phyloP scores from a whole-genome alignment of 805 yeast genomes.

The Candida maris region DNA sequence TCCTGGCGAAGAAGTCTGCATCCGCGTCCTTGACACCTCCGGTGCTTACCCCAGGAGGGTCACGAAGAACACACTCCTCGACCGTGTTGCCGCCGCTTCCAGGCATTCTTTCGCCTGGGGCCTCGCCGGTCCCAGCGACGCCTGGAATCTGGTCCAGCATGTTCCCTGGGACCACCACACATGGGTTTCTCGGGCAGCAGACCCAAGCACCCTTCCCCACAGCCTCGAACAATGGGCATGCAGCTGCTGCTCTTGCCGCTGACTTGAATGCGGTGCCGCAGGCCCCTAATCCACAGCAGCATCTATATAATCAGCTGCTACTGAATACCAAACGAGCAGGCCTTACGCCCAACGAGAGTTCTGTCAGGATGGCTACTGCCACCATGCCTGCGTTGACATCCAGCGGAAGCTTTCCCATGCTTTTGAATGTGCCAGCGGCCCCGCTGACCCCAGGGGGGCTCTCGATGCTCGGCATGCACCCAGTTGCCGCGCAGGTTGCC shows the following conservation, averaged over 20 bases:
- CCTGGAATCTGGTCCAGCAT: conserved; percentile 53
- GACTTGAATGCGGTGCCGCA: conserved; percentile 7
- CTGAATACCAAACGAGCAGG: conserved; percentile 46
- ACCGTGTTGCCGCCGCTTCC: conserved; percentile 45
- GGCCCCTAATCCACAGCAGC: conserved; percentile 18
- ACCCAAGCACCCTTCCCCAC: conserved; percentile 9
- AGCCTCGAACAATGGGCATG: conserved; percentile 12
- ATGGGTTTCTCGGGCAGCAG: conserved; percentile 10
- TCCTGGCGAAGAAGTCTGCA: background rate
- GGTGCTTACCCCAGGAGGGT: conserved; percentile 52
- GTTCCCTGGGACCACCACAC: conserved; percentile 41
- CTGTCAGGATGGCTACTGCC: conserved; percentile 66
- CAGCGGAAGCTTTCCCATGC: conserved; percentile 19
- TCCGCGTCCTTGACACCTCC: conserved; percentile 36
- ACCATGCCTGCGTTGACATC: conserved; percentile 43
- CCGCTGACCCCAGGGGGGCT: conserved; percentile 25
- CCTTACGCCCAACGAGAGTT: conserved; percentile 73
- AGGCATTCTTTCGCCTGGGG: conserved; percentile 43
- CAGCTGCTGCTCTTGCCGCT: conserved; percentile 6
- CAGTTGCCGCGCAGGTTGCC: conserved; percentile 1
- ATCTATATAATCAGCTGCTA: conserved; percentile 21
- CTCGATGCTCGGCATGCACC: conserved; percentile 18
- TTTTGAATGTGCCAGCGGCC: conserved; percentile 22
- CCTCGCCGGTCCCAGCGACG: conserved; percentile 44
- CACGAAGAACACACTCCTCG: conserved; percentile 31